A percentile compares a stretch with the other conserved stretches of the same genome.
Conservation (phyloP, 2,329 filamentous ascomycete species). For the Apiospora marii region DNA sequence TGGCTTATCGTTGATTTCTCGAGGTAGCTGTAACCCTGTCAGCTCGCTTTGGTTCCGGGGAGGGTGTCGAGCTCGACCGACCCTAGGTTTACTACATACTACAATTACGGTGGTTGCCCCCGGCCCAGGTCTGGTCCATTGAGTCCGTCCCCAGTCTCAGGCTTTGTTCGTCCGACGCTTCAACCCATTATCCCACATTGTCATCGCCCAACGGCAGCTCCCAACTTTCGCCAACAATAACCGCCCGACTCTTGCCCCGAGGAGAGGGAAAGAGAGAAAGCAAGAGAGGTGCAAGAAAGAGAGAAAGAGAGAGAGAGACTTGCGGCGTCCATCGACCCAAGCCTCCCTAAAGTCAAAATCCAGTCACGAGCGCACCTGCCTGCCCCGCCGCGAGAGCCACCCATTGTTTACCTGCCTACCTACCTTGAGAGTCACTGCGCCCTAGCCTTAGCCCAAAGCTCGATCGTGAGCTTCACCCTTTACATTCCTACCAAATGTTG, state of each 20-base stretch:
- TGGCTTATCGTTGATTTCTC: constrained; percentile 20
- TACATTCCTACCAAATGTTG: constrained; percentile 44
- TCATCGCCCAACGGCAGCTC: constrained; percentile 10
- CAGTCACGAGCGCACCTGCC: constrained; percentile 22
- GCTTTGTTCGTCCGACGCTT: constrained; percentile 17
- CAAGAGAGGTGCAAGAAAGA: no score
- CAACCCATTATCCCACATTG: neutral
- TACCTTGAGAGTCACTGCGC: constrained; percentile 8
- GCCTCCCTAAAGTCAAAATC: constrained; percentile 21
- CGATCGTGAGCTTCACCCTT: constrained; percentile 22
- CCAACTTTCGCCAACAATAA: neutral
- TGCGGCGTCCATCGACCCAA: neutral
- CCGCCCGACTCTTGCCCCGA: neutral
- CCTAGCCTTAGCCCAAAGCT: constrained; percentile 19
- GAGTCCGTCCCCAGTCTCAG: constrained; percentile 11
- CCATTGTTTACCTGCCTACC: constrained; percentile 13
- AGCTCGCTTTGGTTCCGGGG: constrained; percentile 10
- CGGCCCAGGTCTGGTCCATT: neutral
- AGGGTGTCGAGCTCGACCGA: constrained; percentile 18
- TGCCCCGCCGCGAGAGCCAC: constrained; percentile 18
- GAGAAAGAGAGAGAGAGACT: neutral
- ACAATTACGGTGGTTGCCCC: neutral
- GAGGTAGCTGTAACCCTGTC: constrained; percentile 14
- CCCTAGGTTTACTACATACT: constrained; percentile 6
- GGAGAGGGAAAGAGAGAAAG: no score